A percentile compares a stretch with the other conserved stretches of the same genome.
These are phyloP conservation scores for Dentipellis fragilis DNA, from an alignment of 768 basidiomycete genomes.

Conservation along the genomic window DNA sequence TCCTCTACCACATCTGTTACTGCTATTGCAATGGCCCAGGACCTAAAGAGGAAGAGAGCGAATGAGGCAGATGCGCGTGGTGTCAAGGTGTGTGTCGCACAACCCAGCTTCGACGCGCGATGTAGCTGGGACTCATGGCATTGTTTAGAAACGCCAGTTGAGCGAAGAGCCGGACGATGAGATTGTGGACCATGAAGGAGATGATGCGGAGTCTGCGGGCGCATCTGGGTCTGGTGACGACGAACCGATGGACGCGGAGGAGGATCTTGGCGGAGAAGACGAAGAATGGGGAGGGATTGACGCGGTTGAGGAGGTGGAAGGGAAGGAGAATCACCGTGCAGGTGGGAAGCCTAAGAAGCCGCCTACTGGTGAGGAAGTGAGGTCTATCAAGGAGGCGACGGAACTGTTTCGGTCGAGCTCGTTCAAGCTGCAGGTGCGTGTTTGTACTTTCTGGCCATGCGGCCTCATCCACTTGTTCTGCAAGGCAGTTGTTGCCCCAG, in stretches of 20 bases:
- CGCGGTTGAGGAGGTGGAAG: not conserved
- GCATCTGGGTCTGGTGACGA: not conserved
- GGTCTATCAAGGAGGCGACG: constrained; percentile 60
- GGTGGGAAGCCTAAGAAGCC: constrained; percentile 29
- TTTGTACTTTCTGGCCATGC: not conserved
- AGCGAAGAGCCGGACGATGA: not conserved
- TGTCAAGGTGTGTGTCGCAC: not conserved
- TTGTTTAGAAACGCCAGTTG: not conserved
- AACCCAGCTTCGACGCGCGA: not conserved
- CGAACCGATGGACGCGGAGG: not conserved
- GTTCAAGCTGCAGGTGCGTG: constrained; percentile 73
- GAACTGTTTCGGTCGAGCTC: constrained; percentile 69
- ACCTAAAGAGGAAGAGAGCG: not conserved
- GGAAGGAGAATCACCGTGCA: not conserved
- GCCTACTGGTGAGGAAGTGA: constrained; percentile 62
- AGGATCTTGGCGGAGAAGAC: constrained; percentile 1
- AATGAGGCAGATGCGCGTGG: not conserved
- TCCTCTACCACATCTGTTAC: not conserved
- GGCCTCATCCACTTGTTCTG: not conserved
- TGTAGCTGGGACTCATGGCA: not conserved
- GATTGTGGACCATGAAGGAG: not conserved
- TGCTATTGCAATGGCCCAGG: not conserved
- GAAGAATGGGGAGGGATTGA: not conserved
- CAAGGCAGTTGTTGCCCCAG: not conserved
- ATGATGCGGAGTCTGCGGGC: not conserved